Evolutionary conservation across 1,139 yeast species (phyloP), one percentile per base, ranked within the genome.

Genomic region (Suhomyces bribrorum): DNA sequence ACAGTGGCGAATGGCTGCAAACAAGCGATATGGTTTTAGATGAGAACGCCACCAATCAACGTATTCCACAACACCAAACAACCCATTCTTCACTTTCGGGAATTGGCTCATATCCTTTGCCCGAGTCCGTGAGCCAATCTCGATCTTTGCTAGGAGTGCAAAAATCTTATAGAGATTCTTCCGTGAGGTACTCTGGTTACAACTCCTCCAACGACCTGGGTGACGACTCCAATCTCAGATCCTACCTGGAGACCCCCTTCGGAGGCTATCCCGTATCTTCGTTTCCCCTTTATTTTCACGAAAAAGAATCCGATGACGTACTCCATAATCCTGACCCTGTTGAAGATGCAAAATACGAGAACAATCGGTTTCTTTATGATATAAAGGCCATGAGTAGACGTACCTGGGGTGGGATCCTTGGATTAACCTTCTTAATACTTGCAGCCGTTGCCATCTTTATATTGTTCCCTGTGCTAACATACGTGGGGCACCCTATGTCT

Each of bases 211-310:
- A 12, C 18, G 14, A 7, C 7, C 18, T 9, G 14, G 17, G 11
- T 24, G n/a, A 14, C 1, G 12, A 17, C 12, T 22, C 28, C 9
- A n/a, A 23, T 7, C 4, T 18, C 7, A n/a, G n/a, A n/a, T 20
- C 23, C 8, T 20, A 20, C 11, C 28, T 13, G 18, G 33, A 31
- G 8, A 20, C 56, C 15, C 64, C 64, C 4, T 60, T 60, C 40
- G 65, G 65, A 12, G 65, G 65, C 13, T 60, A 48, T 41, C 65
- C 65, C 0, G 60, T 59, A 3, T 38, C 49, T n/a, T 44, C 53
- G 3, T 60, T 60, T 34, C 64, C 65, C 5, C 44, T 60, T 29
- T 54, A 54, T 42, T 49, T 60, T 12, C 57, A 58, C 31, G 62
- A 60, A 24, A 48, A 46, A 31, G 65, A 60, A 34, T 46, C 51